Evolutionary conservation across 2,329 filamentous ascomycete genomes (phyloP), one percentile per base, ranked within the genome.

Genomic region (Daldinia eschscholtzii): DNA sequence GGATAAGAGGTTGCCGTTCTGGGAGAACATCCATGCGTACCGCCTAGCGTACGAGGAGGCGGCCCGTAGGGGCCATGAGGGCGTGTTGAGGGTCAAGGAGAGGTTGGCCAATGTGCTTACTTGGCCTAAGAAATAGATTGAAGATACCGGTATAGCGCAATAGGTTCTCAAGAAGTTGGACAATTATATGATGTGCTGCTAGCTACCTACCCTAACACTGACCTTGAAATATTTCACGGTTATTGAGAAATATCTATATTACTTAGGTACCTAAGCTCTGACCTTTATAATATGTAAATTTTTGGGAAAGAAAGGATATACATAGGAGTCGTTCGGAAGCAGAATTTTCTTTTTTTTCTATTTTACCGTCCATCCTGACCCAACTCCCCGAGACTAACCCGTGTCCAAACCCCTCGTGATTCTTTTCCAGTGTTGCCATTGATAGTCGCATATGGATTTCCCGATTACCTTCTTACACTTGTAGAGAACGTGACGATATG

Each of bases 1-100:
- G 1, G 82, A 83, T 18, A 75, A 65, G 28, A 73, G 80, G 39
- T 65, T 73, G 23, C 68, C 82, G 18, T 82, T 84, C 50, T 77
- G 78, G 1, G 78, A 83, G 59, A 76, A 76, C 0, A 18, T 82
- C 9, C 71, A 76, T 4, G 76, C 76, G 1, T 80, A 83, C 65
- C 78, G 82, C 12, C 41, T 76, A 18, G 79, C 81, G 0, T 84
- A 82, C 60, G 82, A 84, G 52, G 78, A 77, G 15, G 74, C 75
- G 6, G 66, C 61, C 0, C 58, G 37, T n/a, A 56, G 57, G 18
- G 74, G 72, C 9, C 71, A 75, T 52, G 68, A 71, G 4, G 74
- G 79, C 6, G 74, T 78, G 9, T 71, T 66, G 5, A 79, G 75
- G 39, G 62, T 70, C 30, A 73, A 65, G 52, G 75, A 73, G 28